A percentile compares a stretch with the other conserved stretches of the same genome.
phyloP scores from a whole-genome alignment of 2,329 filamentous ascomycete species.

The Aureobasidium sp. region DNA sequence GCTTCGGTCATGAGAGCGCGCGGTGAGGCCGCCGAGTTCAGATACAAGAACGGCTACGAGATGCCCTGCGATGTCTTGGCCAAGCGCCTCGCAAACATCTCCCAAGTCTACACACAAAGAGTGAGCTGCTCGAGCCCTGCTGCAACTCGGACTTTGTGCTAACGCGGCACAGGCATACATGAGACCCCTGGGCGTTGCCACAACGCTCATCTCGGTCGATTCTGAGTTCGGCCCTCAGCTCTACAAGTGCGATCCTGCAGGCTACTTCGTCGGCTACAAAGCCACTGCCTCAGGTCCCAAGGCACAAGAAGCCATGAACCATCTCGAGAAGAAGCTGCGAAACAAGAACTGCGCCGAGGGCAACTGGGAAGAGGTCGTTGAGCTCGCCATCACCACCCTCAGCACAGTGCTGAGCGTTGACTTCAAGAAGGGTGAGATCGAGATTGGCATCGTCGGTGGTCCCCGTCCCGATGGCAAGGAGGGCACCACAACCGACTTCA shows the following conservation, averaged over 20 bases:
- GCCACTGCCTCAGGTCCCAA: constrained; percentile 95
- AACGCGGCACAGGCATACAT: constrained; percentile 68
- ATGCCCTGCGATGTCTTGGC: constrained; percentile 97
- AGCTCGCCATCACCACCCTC: constrained; percentile 89
- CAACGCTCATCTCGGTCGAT: constrained; percentile 89
- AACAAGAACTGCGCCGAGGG: constrained; percentile 95
- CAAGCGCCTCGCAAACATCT: constrained; percentile 97
- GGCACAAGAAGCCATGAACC: constrained; percentile 97
- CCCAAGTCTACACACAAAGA: constrained; percentile 96
- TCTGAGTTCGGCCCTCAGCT: constrained; percentile 87
- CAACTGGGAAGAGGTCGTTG: constrained; percentile 94
- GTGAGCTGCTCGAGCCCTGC: constrained; percentile 45
- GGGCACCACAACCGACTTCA: constrained; percentile 71
- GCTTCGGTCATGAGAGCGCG: constrained; percentile 88
- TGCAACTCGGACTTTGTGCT: not conserved
- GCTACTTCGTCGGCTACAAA: constrained; percentile 98
- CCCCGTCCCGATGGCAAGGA: constrained; percentile 76
- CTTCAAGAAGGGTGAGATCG: constrained; percentile 98
- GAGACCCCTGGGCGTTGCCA: constrained; percentile 92
- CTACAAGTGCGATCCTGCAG: constrained; percentile 97
- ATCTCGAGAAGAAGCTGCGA: constrained; percentile 99
- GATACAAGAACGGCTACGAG: constrained; percentile 98
- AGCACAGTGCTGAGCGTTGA: constrained; percentile 97
- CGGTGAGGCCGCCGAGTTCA: constrained; percentile 93
- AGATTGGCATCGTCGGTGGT: constrained; percentile 93